Base-by-base conservation (phyloP, 2,329 filamentous ascomycete species). In the Sphaerulina vaccinii region DNA sequence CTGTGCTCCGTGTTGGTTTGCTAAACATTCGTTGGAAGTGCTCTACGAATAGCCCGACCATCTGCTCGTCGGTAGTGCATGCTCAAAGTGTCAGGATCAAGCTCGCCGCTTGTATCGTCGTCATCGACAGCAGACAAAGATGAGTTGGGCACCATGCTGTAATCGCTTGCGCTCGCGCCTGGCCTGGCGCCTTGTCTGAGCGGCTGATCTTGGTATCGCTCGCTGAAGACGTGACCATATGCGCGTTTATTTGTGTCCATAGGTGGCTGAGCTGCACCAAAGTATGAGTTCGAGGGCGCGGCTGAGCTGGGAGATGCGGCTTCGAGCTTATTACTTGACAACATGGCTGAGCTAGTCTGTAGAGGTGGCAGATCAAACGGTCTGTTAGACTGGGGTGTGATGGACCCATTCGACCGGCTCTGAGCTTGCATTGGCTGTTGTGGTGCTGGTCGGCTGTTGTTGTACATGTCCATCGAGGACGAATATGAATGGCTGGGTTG, bases 11-110 rank as follows among this genome's bases (percentile, higher is more conserved):
- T 18, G 11, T 27, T 42, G 10, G 13, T 11, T 27, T 15, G 33
- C 22, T 48, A 52, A 13, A 27, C 37, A 23, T 59, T 54, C 13
- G 51, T 55, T 13, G 64, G 62, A 5, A 68, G 55, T 23, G 59
- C 55, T 21, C 64, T 57, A 22, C 57, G 55, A 35, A 65, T 62
- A 16, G 72, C 48, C 8, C 60, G 56, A 22, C 75, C 75, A 55
- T 77, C 73, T 35, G 75, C 75, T 32, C 75, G 69, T 36, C 73
- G 68, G 57, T 77, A 77, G 55, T 68, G 71, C 73, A 77, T 75
- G 36, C 46, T 69, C 43, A 57, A 35, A 15, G 55, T 50, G n/a
- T 33, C 40, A 63, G 68, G 69, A 63, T 41, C 67, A 58, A 56
- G 51, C 21, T 61, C 58, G 29, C 58, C 59, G n/a, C 55, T 52